Conservation (phyloP, 208 protist genomes). For the Herpetomonas samuelpessoai region DNA sequence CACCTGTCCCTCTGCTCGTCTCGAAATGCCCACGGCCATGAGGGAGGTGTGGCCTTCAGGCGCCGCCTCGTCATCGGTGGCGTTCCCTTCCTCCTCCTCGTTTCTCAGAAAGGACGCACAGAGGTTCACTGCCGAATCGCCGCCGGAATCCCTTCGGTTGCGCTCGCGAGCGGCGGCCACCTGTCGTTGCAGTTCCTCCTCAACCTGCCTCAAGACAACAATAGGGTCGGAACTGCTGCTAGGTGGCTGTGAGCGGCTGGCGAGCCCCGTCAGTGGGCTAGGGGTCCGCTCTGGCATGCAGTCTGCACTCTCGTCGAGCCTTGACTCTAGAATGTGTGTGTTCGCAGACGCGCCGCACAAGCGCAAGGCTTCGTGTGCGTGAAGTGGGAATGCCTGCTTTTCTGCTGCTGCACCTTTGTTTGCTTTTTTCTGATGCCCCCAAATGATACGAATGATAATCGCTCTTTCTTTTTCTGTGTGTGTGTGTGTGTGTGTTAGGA, state of each 20-base stretch:
- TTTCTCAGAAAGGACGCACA: not conserved
- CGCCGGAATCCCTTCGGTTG: conserved; percentile 1
- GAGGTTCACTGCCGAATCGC: not conserved
- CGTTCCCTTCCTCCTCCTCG: conserved; percentile 5
- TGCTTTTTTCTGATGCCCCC: no score
- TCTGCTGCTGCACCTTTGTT: no score
- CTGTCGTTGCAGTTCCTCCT: conserved; percentile 28
- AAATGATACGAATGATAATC: no score
- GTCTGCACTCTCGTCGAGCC: no score
- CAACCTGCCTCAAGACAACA: conserved; percentile 17
- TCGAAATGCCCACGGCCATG: not conserved
- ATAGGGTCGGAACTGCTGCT: conserved; percentile 15
- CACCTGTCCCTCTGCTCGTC: not conserved
- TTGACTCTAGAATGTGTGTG: no score
- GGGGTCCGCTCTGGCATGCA: not conserved
- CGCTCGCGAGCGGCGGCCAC: conserved; percentile 22
- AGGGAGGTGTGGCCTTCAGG: conserved; percentile 12
- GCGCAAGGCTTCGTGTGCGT: no score
- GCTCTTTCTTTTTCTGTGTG: no score
- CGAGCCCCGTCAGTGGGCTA: not conserved
- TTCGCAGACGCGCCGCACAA: no score
- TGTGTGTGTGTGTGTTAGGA: no score
- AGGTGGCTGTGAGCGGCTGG: conserved; percentile 1
- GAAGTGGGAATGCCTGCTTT: no score
- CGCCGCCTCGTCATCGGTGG: conserved; percentile 14